These are phyloP conservation scores for Globisporangium rhizosaccharum DNA, from an alignment of 352 stramenopile species.

Conservation along the genomic window DNA sequence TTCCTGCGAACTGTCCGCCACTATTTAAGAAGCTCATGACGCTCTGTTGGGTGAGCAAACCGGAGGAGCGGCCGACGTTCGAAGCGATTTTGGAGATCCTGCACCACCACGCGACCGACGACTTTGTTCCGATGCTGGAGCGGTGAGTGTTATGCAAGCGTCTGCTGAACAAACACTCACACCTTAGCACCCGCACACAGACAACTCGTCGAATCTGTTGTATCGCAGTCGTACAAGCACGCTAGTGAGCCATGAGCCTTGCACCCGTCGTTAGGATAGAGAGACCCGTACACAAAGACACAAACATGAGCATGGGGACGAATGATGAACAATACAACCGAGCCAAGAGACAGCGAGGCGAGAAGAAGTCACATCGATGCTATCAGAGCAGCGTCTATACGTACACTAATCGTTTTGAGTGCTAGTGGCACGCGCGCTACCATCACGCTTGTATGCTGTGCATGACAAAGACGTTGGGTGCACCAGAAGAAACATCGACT, in stretches of 20 bases:
- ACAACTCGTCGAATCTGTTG: too few relatives aligned
- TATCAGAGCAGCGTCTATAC: constrained; percentile 39
- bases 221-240: too few relatives aligned
- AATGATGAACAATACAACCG: too few relatives aligned
- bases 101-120: constrained; percentile 16
- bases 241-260: neutral
- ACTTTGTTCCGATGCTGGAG: constrained; percentile 14
- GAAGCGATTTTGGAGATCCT: constrained; percentile 78
- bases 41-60: constrained; percentile 69
- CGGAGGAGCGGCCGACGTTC: constrained; percentile 77
- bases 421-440: neutral
- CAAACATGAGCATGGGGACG: too few relatives aligned
- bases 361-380: too few relatives aligned
- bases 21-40: constrained; percentile 86
- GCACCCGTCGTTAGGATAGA: too few relatives aligned
- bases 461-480: too few relatives aligned
- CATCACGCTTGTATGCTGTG: too few relatives aligned
- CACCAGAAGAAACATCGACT: neutral
- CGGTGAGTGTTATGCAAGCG: neutral
- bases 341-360: constrained; percentile 22
- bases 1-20: constrained; percentile 65
- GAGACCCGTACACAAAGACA: too few relatives aligned
- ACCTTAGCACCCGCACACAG: too few relatives aligned
- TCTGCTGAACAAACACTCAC: neutral
- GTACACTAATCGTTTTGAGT: constrained; percentile 23